Conservation (phyloP, 2,329 filamentous ascomycete species). For the Apiospora aurea region DNA sequence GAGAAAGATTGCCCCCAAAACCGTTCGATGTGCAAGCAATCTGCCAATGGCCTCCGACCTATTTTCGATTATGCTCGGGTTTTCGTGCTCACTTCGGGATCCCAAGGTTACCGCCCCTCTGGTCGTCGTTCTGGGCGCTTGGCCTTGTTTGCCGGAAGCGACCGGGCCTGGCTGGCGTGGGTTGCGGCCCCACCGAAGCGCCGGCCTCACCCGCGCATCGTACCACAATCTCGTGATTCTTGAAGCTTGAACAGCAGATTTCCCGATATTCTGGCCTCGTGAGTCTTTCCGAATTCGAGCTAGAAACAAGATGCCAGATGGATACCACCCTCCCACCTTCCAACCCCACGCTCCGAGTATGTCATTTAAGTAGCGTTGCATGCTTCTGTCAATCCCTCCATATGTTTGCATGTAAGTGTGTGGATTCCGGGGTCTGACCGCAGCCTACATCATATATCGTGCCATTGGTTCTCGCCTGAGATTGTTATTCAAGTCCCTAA, state of each 20-base stretch:
- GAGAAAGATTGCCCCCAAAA: background rate
- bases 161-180: constrained; percentile 6
- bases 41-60: background rate
- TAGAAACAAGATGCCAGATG: constrained; percentile 21
- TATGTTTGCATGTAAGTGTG: background rate
- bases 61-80: background rate
- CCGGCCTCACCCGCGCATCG: constrained; percentile 2
- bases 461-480: background rate
- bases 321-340: background rate
- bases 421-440: constrained; percentile 6
- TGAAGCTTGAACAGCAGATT: constrained; percentile 1
- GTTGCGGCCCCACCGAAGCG: constrained; percentile 9
- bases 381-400: background rate
- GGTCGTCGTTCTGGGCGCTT: background rate
- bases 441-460: background rate
- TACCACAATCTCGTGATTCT: constrained; percentile 9
- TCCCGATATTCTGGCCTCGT: constrained; percentile 8
- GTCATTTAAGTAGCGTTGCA: constrained; percentile 15
- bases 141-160: constrained; percentile 10
- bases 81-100: background rate
- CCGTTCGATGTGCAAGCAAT: constrained; percentile 9
- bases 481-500: background rate
- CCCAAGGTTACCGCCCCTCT: background rate
- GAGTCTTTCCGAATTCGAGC: background rate
- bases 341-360: constrained; percentile 2